Base-by-base conservation (phyloP, 306 rosid genomes). In the Begonia loranthoides region DNA sequence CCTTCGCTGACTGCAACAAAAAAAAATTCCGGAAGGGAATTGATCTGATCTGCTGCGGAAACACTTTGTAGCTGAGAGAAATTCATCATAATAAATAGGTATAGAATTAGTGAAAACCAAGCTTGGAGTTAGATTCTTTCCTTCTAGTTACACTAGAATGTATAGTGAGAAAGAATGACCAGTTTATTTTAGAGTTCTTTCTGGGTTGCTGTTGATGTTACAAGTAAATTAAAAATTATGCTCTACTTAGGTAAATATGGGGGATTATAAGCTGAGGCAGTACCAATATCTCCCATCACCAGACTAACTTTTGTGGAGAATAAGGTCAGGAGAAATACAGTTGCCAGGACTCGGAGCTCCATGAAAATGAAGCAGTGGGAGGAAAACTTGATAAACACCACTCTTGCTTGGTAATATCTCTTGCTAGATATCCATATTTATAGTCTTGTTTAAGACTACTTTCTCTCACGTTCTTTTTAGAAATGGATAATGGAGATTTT, bases 1-100 rank as follows among this genome's bases (percentile, higher is more conserved):
- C 85, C 88, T 60, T 83, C 88, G 41, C 74, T 75, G 60, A 79
- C 94, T 0, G 88, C 73, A 22, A 61, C 82, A 17, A 79, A 78
- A 1, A 1, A 69, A 47, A 38, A 66, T 73, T 1, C 79, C 85
- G 0, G 74, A 59, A 0, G 86, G 92, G 54, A 82, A 76, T 56
- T 78, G 80, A 0, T 63, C 65, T 44, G 48, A 2, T 22, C 59
- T 62, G 11, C 51, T 66, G 11, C 86, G 83, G 9, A 58, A 53
- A 54, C 92, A 82, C 13, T 24, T 2, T 4, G 68, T 68, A 9
- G 73, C 73, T 59, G 12, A 52, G 4, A 52, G 24, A n/a, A 17
- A 19, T 6, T 13, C 13, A 21, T 1, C 12, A 52, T 13, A 51
- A 0, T 16, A 3, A 8, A 2, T 17, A 22, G 0, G 33, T 21